These are phyloP conservation scores for Galium porrigens DNA, from an alignment of 305 asterid genomes.

Conservation along the genomic window DNA sequence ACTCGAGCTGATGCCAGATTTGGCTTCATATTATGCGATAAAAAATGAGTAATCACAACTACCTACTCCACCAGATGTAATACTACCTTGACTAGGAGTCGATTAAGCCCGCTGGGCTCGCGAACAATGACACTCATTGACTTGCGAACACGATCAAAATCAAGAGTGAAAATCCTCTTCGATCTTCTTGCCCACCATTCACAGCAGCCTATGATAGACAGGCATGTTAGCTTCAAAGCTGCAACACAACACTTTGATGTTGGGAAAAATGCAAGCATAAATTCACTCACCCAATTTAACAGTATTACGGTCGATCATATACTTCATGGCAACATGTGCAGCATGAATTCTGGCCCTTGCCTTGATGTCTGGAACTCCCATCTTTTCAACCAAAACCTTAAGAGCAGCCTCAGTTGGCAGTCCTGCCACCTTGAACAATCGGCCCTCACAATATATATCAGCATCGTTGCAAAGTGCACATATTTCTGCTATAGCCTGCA, in stretches of 20 bases:
- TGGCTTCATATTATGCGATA: not conserved
- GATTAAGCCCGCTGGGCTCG: conserved; percentile 44
- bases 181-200: conserved; percentile 75
- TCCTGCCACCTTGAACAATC: conserved; percentile 58
- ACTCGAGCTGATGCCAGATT: not conserved
- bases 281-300: conserved; percentile 43
- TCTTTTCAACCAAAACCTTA: conserved; percentile 83
- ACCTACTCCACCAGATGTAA: conserved; percentile 6
- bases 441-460: conserved; percentile 53
- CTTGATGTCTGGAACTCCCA: conserved; percentile 57
- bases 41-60: not conserved
- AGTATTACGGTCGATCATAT: conserved; percentile 50
- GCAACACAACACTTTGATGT: not conserved
- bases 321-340: conserved; percentile 41
- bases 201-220: conserved; percentile 45
- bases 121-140: conserved; percentile 78
- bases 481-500: conserved; percentile 58
- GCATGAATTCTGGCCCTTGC: conserved; percentile 39
- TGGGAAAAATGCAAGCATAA: conserved; percentile 6
- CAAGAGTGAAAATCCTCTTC: conserved; percentile 58
- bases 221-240: not conserved
- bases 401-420: conserved; percentile 95
- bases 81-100: conserved; percentile 81
- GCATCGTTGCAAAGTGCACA: conserved; percentile 84
- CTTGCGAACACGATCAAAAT: conserved; percentile 78